These are phyloP conservation scores for Roridomyces roridus DNA, from an alignment of 768 basidiomycete genomes.

Conservation along the genomic window DNA sequence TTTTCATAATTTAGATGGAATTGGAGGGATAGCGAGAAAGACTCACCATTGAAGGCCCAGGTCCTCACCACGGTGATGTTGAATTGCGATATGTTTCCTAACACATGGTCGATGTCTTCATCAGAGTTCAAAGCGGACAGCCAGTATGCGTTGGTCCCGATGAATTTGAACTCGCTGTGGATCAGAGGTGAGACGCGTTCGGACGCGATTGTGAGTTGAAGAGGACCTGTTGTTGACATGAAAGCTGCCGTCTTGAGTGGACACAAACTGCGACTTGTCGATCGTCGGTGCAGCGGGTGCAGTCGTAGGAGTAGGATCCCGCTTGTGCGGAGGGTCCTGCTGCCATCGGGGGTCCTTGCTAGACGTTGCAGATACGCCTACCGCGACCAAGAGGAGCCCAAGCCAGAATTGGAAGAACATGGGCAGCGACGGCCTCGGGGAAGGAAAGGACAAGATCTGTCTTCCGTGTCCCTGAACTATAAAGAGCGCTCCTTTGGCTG, in stretches of 20 bases:
- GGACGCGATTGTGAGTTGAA: slow-evolving; percentile 23
- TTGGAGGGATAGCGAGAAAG: background rate
- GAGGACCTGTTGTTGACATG: slow-evolving; percentile 58
- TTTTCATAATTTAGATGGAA: background rate
- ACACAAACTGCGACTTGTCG: slow-evolving; percentile 48
- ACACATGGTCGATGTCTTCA: slow-evolving; percentile 61
- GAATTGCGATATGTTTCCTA: slow-evolving; percentile 60
- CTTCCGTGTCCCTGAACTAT: slow-evolving; percentile 5
- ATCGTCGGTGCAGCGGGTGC: slow-evolving; percentile 4
- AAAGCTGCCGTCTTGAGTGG: slow-evolving; percentile 51
- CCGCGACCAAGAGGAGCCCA: slow-evolving; percentile 1
- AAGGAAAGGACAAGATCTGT: slow-evolving; percentile 6
- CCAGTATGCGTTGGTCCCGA: slow-evolving; percentile 76
- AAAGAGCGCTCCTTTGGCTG: slow-evolving; percentile 7
- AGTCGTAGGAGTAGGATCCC: background rate
- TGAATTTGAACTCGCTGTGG: slow-evolving; percentile 44
- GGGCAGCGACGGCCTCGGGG: slow-evolving; percentile 17
- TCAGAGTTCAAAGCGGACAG: slow-evolving; percentile 57
- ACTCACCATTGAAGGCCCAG: slow-evolving; percentile 75
- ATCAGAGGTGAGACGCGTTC: slow-evolving; percentile 33
- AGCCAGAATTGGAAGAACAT: slow-evolving; percentile 17
- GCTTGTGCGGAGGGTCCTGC: background rate
- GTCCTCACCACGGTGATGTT: slow-evolving; percentile 67
- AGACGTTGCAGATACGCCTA: slow-evolving; percentile 11
- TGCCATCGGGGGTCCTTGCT: slow-evolving; percentile 7